A percentile compares a stretch with the other conserved stretches of the same genome.
These are phyloP conservation scores for Chalara sp. DNA, from an alignment of 2,329 filamentous ascomycete species.

Conservation along the genomic window DNA sequence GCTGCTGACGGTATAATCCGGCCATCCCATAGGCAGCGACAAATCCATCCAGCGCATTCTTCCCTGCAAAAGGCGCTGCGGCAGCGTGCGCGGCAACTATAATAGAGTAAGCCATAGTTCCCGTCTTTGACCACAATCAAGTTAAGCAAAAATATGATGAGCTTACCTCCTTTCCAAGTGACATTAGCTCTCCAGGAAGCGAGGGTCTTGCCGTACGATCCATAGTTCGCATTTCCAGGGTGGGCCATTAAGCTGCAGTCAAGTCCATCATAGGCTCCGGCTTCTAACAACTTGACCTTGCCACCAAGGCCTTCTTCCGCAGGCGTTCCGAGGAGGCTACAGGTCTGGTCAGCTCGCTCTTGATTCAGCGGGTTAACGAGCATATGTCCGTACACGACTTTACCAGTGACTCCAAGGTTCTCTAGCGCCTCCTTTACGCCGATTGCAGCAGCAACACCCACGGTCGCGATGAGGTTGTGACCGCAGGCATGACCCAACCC, in stretches of 20 bases:
- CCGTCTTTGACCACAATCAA: too few species aligned
- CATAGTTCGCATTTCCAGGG: conserved; percentile 15
- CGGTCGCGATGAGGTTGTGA: conserved; percentile 34
- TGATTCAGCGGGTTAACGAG: too few species aligned
- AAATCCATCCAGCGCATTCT: not conserved
- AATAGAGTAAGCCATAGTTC: conserved; percentile 22
- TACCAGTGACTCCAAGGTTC: conserved; percentile 12
- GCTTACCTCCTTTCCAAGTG: conserved; percentile 3
- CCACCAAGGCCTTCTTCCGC: conserved; percentile 23
- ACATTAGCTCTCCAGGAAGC: conserved; percentile 32
- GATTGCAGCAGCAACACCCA: conserved; percentile 30
- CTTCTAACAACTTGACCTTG: conserved; percentile 37
- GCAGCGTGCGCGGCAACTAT: not conserved
- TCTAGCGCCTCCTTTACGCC: conserved; percentile 20
- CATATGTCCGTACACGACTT: conserved; percentile 5
- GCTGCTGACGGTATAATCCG: conserved; percentile 26
- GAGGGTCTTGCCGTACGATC: conserved; percentile 43
- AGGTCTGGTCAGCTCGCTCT: too few species aligned
- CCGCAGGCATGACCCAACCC: conserved; percentile 34
- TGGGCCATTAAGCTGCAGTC: conserved; percentile 35
- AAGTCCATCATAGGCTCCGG: conserved; percentile 36
- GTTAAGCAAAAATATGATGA: too few species aligned
- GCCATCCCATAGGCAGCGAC: conserved; percentile 25
- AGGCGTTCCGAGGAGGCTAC: conserved; percentile 19
- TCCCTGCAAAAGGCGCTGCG: not conserved